These are phyloP conservation scores for Macrolepiota albuminosa DNA, from an alignment of 768 basidiomycete species.

Conservation along the genomic window DNA sequence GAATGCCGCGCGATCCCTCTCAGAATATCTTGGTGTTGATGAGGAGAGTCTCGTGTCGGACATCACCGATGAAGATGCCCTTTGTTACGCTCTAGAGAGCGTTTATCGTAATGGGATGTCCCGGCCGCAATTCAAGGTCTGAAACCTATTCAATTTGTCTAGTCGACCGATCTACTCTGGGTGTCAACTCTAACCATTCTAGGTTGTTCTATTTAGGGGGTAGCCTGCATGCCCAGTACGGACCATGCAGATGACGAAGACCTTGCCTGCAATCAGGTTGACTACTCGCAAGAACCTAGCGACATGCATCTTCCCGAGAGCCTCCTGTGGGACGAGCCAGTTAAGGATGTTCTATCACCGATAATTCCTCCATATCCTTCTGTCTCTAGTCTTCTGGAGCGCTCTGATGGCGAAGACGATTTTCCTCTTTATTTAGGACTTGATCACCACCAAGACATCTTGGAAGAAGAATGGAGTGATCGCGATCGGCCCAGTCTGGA, in stretches of 20 bases:
- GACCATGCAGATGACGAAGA: slow-evolving; percentile 17
- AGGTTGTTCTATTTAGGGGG: slow-evolving; percentile 12
- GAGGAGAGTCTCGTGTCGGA: not conserved
- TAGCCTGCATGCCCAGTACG: slow-evolving; percentile 1
- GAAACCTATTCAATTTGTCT: slow-evolving; percentile 6
- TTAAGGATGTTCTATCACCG: slow-evolving; percentile 2
- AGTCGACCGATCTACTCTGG: slow-evolving; percentile 14
- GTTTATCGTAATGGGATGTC: slow-evolving; percentile 38
- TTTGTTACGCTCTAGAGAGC: slow-evolving; percentile 39
- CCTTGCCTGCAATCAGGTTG: slow-evolving; percentile 13
- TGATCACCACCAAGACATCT: slow-evolving; percentile 6
- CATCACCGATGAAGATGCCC: slow-evolving; percentile 30
- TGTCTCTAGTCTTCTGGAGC: slow-evolving; percentile 1
- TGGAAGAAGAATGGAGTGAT: slow-evolving; percentile 7
- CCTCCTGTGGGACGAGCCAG: slow-evolving; percentile 12
- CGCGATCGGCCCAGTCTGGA: slow-evolving; percentile 6
- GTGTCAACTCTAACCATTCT: slow-evolving; percentile 21
- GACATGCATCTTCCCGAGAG: slow-evolving; percentile 3
- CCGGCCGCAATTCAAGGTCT: slow-evolving; percentile 44
- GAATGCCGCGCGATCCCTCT: slow-evolving; percentile 24
- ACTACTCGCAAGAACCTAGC: slow-evolving; percentile 1
- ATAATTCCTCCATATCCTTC: not conserved
- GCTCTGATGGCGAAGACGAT: slow-evolving; percentile 6
- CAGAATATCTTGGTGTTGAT: slow-evolving; percentile 18
- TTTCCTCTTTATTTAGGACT: slow-evolving; percentile 4